phyloP scores from a whole-genome alignment of 2,329 filamentous ascomycete genomes.

The Monilinia fructicola region DNA sequence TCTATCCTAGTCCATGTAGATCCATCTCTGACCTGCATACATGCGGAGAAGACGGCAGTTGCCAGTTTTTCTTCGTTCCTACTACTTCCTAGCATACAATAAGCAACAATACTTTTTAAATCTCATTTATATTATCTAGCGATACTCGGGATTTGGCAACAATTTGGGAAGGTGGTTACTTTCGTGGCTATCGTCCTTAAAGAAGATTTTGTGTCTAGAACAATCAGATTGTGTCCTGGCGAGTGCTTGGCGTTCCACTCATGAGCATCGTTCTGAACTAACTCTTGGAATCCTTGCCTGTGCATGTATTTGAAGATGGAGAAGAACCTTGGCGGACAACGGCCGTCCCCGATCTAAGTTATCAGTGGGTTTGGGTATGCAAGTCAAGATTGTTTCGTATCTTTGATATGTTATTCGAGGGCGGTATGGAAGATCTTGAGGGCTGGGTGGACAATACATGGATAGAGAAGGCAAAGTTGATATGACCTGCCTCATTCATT shows the following conservation, averaged over 20 bases:
- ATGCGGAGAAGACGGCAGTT: constrained; percentile 13
- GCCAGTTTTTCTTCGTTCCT: neutral
- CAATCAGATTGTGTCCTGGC: constrained; percentile 9
- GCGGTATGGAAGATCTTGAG: neutral
- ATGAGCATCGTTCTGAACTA: constrained; percentile 5
- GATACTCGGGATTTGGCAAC: neutral
- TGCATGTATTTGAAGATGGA: neutral
- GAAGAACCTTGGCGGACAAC: constrained; percentile 10
- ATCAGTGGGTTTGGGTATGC: constrained; percentile 9
- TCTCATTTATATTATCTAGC: neutral
- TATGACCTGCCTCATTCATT: constrained; percentile 23
- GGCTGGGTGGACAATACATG: neutral
- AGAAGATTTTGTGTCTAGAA: constrained; percentile 7
- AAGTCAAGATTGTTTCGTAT: constrained; percentile 4
- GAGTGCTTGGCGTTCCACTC: constrained; percentile 23
- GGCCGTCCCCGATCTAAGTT: constrained; percentile 12
- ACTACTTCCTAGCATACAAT: constrained; percentile 3
- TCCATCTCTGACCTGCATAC: constrained; percentile 17
- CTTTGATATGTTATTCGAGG: constrained; percentile 16
- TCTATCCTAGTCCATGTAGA: constrained; percentile 9
- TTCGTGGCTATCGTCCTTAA: constrained; percentile 4
- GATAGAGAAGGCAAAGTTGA: neutral
- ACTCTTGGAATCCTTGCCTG: constrained; percentile 6
- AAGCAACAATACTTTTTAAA: neutral
- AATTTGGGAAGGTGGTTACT: constrained; percentile 21